A percentile compares a stretch with the other conserved stretches of the same genome.
Evolutionary conservation across 805 yeast species (phyloP).

Genomic region (Jamesozyma rosinii): DNA sequence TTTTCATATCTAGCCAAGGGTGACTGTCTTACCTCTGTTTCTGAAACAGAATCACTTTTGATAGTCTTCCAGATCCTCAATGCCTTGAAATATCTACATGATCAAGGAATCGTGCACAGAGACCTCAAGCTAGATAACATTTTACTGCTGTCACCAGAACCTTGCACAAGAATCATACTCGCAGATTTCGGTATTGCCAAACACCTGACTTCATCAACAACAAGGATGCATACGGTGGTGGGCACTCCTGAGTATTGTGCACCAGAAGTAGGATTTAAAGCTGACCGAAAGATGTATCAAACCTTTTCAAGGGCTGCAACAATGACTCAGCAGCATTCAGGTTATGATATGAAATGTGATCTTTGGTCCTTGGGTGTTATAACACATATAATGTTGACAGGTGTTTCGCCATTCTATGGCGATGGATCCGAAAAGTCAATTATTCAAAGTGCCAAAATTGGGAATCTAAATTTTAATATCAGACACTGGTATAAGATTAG

Average conservation of each 20-base stretch:
- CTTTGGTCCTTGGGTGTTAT: conserved; percentile 63
- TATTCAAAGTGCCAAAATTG: conserved; percentile 35
- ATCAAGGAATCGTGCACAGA: conserved; percentile 48
- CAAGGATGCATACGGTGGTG: conserved; percentile 42
- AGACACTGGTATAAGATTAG: conserved; percentile 38
- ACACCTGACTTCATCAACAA: conserved; percentile 15
- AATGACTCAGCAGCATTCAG: conserved; percentile 22
- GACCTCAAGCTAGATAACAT: conserved; percentile 63
- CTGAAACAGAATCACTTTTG: conserved; percentile 47
- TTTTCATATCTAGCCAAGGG: conserved; percentile 45
- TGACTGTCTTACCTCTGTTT: conserved; percentile 33
- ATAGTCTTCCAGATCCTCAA: conserved; percentile 47
- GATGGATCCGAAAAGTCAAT: conserved; percentile 36
- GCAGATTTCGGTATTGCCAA: conserved; percentile 64
- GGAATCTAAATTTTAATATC: conserved; percentile 33
- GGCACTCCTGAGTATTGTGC: conserved; percentile 68
- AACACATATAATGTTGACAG: conserved; percentile 49
- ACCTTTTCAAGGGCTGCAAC: conserved; percentile 23
- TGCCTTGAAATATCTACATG: conserved; percentile 50
- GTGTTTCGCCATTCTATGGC: conserved; percentile 54
- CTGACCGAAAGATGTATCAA: conserved; percentile 23
- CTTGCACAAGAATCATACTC: conserved; percentile 44
- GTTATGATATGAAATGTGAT: conserved; percentile 52
- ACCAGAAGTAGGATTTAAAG: conserved; percentile 52
- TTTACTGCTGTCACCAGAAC: conserved; percentile 43